A percentile compares a stretch with the other conserved stretches of the same genome.
These are phyloP conservation scores for Filobasidium uniguttulatum DNA, from an alignment of 1,284 basidiomycete genomes.

Conservation along the genomic window DNA sequence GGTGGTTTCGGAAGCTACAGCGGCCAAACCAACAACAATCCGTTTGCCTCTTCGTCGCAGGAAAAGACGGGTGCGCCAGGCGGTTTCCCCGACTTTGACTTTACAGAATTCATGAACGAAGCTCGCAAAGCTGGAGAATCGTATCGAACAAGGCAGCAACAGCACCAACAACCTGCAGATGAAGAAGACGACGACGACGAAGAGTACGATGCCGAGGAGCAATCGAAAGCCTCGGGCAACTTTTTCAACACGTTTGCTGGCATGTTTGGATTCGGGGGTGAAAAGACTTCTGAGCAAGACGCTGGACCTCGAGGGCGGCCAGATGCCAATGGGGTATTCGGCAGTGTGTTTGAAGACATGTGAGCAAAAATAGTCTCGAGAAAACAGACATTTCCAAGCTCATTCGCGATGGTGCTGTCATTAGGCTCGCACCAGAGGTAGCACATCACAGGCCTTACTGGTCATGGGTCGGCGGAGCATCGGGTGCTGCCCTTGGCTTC, in stretches of 20 bases:
- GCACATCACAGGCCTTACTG: constrained; percentile 33
- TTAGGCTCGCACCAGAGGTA: constrained; percentile 36
- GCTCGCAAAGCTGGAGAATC: not conserved
- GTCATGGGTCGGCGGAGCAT: constrained; percentile 48
- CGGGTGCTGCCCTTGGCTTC: constrained; percentile 56
- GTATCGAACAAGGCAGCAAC: no score
- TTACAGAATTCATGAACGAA: constrained; percentile 14
- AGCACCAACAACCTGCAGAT: constrained; percentile 16
- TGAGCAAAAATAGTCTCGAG: constrained; percentile 16
- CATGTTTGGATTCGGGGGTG: constrained; percentile 44
- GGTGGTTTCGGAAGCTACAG: constrained; percentile 21
- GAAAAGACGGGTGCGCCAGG: not conserved
- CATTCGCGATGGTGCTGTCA: not conserved
- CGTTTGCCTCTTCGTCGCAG: no score
- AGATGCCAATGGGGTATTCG: constrained; percentile 66
- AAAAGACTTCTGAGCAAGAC: constrained; percentile 9
- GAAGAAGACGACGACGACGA: constrained; percentile 11
- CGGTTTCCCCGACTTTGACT: not conserved
- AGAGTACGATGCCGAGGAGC: constrained; percentile 31
- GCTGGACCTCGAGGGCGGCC: constrained; percentile 41
- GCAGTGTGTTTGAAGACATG: constrained; percentile 81
- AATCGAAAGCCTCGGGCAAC: constrained; percentile 48
- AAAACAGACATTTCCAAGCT: not conserved
- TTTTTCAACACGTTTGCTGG: constrained; percentile 66
- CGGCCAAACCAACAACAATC: no score